These are phyloP conservation scores for Lentinula detonsa DNA, from an alignment of 768 basidiomycete genomes.

Conservation along the genomic window DNA sequence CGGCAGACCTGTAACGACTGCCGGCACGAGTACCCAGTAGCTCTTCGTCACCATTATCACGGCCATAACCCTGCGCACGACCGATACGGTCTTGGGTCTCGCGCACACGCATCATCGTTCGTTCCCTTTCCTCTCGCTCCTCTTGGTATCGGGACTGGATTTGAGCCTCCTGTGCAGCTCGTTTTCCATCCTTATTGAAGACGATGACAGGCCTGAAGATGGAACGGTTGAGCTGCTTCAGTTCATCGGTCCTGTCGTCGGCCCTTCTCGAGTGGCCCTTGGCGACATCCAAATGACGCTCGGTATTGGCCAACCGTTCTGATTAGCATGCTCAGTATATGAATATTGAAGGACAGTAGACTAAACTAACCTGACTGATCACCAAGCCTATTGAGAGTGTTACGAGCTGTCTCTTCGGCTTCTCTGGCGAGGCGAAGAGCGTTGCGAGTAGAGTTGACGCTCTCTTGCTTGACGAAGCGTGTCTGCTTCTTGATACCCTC, in stretches of 20 bases:
- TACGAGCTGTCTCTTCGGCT: constrained; percentile 91
- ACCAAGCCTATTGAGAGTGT: constrained; percentile 77
- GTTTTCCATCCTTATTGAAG: constrained; percentile 91
- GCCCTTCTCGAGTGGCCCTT: constrained; percentile 82
- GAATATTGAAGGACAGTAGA: neutral
- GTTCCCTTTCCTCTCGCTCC: constrained; percentile 79
- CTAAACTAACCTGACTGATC: constrained; percentile 80
- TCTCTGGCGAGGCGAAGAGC: constrained; percentile 91
- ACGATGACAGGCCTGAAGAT: constrained; percentile 92
- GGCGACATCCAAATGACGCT: constrained; percentile 89
- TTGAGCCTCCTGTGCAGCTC: constrained; percentile 80
- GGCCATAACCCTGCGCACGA: constrained; percentile 59
- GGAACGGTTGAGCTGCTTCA: constrained; percentile 89
- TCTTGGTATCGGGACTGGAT: constrained; percentile 82
- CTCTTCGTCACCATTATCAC: constrained; percentile 37
- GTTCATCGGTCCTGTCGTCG: constrained; percentile 87
- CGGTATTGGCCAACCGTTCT: constrained; percentile 91
- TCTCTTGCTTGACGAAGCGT: constrained; percentile 85
- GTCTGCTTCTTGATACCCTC: constrained; percentile 96
- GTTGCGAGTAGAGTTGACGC: constrained; percentile 83
- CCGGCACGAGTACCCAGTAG: constrained; percentile 22
- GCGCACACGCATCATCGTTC: constrained; percentile 78
- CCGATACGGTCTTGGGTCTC: constrained; percentile 86
- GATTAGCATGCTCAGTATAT: constrained; percentile 2
- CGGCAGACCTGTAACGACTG: constrained; percentile 23